Percentiles rank a stretch among this genome's conserved stretches.
Conservation (phyloP, 2,329 filamentous ascomycete species). For the Fusarium ambrosium region DNA sequence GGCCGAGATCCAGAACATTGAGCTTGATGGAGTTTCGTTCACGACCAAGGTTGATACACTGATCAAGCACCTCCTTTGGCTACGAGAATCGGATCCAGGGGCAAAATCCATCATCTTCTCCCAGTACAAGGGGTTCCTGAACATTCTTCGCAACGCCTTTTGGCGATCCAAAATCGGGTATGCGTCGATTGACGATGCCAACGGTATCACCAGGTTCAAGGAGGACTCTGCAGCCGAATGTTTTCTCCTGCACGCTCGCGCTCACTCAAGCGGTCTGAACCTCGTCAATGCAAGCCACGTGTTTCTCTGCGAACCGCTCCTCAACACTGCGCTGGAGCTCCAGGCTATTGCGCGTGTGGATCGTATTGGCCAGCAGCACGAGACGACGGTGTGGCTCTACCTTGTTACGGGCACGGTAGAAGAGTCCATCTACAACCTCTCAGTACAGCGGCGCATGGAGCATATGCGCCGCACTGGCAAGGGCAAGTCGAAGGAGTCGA, state of each 20-base stretch:
- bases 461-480: slow-evolving; percentile 71
- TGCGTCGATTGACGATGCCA: slow-evolving; percentile 75
- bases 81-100: slow-evolving; percentile 85
- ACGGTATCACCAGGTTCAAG: slow-evolving; percentile 83
- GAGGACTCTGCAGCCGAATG: slow-evolving; percentile 80
- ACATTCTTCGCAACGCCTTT: slow-evolving; percentile 79
- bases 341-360: slow-evolving; percentile 97
- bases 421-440: slow-evolving; percentile 90
- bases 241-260: slow-evolving; percentile 90
- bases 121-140: slow-evolving; percentile 85
- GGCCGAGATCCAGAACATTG: slow-evolving; percentile 84
- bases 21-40: slow-evolving; percentile 79
- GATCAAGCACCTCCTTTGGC: slow-evolving; percentile 85
- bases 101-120: slow-evolving; percentile 96
- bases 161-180: slow-evolving; percentile 78
- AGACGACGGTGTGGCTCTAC: slow-evolving; percentile 96
- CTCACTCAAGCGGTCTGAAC: slow-evolving; percentile 89
- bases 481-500: slow-evolving; percentile 57
- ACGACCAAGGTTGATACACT: slow-evolving; percentile 92
- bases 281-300: slow-evolving; percentile 94
- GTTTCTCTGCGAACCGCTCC: slow-evolving; percentile 91
- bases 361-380: slow-evolving; percentile 88
- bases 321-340: slow-evolving; percentile 93
- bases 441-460: slow-evolving; percentile 80
- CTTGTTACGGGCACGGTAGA: slow-evolving; percentile 92